Base-by-base conservation (phyloP, 805 yeast genomes). In the Starmerella scarabaei region DNA sequence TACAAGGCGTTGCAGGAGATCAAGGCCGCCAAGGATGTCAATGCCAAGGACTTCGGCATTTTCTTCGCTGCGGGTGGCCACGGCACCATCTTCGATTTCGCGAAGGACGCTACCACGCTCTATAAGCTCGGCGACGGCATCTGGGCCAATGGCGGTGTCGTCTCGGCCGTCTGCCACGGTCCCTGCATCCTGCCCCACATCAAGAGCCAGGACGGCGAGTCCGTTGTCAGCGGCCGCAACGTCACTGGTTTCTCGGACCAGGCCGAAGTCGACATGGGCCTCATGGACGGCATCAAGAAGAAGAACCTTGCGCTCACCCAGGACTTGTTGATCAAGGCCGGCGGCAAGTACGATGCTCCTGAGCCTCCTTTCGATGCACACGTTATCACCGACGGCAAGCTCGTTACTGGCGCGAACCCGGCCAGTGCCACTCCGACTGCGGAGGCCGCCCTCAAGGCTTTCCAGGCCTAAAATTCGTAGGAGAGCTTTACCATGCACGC, bases 31-130 rank as follows among this genome's bases (percentile, higher is more conserved):
- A 48, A 65, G n/a, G 75, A 70, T 20, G 57, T 74, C 36, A 55
- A 69, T 38, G 56, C 76, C 11, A 53, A 55, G 14, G 73, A 72
- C 30, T 77, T 65, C 56, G 64, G 64, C 35, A 64, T 74, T 43
- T 67, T 75, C 54, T 74, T 62, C 49, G 80, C 77, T 30, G 68
- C 79, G 36, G 83, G 74, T 37, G 83, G 84, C 29, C 83, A 77
- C 52, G 83, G 72, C 21, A 62, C 77, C 21, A 47, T 68, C 31
- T 72, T 67, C 47, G 83, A 76, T 54, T 74, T 64, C 57, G 77
- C 77, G 33, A 50, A 43, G 24, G 60, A 54, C 3, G 77, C 78
- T 14, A 56, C 53, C 4, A 64, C 53, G 15, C 58, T 75, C 38
- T 73, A 68, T 40, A 45, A 53, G 19, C 41, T 71, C 31, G 76